These are phyloP conservation scores for Takakia lepidozioides DNA, from an alignment of 225 moss, liverwort and hornwort genomes.

Conservation along the genomic window DNA sequence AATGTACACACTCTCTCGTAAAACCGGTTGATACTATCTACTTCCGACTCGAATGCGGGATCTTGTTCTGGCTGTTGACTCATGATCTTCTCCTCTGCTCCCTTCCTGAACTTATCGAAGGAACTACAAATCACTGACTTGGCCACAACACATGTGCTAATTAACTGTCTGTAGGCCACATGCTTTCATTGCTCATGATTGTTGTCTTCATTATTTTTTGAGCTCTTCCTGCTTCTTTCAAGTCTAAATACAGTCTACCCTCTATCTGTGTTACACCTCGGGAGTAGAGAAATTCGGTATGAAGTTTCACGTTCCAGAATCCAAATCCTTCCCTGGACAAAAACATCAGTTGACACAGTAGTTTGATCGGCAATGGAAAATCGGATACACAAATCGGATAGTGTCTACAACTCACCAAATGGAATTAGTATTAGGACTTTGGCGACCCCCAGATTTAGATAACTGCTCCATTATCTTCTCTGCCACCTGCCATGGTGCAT, in stretches of 20 bases:
- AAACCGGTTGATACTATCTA: constrained; percentile 54
- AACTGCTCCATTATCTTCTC: constrained; percentile 27
- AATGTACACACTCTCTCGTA: constrained; percentile 78
- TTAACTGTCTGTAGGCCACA: no score
- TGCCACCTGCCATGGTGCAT: constrained; percentile 38
- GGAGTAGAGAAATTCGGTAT: no score
- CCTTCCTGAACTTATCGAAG: constrained; percentile 32
- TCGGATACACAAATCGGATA: no score
- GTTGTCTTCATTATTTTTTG: no score
- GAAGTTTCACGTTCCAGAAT: no score
- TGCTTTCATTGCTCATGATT: no score
- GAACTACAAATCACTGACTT: not conserved
- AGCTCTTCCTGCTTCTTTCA: no score
- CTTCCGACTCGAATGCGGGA: constrained; percentile 41
- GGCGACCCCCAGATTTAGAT: constrained; percentile 18
- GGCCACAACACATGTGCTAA: not conserved
- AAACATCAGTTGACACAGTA: no score
- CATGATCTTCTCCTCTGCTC: constrained; percentile 34
- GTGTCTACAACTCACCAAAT: constrained; percentile 18
- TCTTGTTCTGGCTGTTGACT: constrained; percentile 23
- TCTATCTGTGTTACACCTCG: no score
- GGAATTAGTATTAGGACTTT: constrained; percentile 19
- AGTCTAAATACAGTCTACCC: no score
- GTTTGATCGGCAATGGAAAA: no score
- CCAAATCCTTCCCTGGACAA: no score